A percentile compares a stretch with the other conserved stretches of the same genome.
These are phyloP conservation scores for Fonsecaea pedrosoi DNA, from an alignment of 2,329 filamentous ascomycete genomes.

Conservation along the genomic window DNA sequence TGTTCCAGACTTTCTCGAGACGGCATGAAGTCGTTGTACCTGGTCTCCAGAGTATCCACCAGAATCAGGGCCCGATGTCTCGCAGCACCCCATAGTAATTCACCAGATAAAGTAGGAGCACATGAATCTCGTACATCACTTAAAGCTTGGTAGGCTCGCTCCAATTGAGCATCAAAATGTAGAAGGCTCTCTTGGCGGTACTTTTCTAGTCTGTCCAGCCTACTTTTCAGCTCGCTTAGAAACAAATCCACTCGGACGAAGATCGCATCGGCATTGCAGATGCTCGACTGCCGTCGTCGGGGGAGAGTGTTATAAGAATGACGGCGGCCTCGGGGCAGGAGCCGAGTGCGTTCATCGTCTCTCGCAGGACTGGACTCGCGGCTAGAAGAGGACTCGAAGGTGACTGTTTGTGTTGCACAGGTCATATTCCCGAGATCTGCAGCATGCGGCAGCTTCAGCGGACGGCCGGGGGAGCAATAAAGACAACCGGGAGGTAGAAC, in stretches of 20 bases:
- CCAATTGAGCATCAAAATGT: constrained; percentile 81
- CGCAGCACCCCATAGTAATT: constrained; percentile 80
- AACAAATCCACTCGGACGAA: constrained; percentile 57
- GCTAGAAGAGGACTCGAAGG: constrained; percentile 28
- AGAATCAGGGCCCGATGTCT: constrained; percentile 83
- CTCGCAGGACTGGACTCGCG: constrained; percentile 28
- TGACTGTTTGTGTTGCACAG: constrained; percentile 32
- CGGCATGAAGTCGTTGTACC: constrained; percentile 84
- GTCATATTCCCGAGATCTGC: constrained; percentile 24
- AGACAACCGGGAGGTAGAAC: not conserved
- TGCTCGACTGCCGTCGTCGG: constrained; percentile 50
- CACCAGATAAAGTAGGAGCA: constrained; percentile 80
- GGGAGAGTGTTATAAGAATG: constrained; percentile 53
- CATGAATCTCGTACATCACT: constrained; percentile 87
- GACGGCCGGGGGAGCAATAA: not conserved
- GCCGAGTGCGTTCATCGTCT: constrained; percentile 26
- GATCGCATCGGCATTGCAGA: constrained; percentile 54
- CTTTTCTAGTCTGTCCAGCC: constrained; percentile 85
- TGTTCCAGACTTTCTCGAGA: constrained; percentile 88
- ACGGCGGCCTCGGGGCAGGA: constrained; percentile 46
- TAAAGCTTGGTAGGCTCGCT: constrained; percentile 82
- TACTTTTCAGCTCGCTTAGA: constrained; percentile 80
- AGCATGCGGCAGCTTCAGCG: constrained; percentile 28
- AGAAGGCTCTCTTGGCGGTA: constrained; percentile 83
- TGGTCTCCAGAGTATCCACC: constrained; percentile 86